Evolutionary conservation across 352 stramenopile species (phyloP).

Genomic region (Elongisporangium senticosum): DNA sequence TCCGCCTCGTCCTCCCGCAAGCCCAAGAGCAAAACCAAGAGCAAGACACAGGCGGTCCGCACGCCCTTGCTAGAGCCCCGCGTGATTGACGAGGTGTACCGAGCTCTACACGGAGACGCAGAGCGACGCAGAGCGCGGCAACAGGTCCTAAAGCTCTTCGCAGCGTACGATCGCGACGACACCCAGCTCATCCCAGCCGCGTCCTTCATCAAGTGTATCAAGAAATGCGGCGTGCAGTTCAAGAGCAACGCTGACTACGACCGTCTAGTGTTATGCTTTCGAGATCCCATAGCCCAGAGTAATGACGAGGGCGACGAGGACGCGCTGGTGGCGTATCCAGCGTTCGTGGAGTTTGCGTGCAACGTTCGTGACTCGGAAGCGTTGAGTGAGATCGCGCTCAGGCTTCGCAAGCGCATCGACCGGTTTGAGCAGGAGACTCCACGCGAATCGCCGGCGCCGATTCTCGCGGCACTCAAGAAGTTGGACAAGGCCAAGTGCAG

Average conservation of each 20-base stretch:
- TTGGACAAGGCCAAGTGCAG: constrained; percentile 51
- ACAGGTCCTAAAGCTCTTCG: constrained; percentile 42
- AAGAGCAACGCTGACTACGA: constrained; percentile 30
- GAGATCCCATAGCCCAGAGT: background rate
- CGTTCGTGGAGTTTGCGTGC: constrained; percentile 64
- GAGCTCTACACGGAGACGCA: constrained; percentile 32
- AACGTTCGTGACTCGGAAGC: constrained; percentile 62
- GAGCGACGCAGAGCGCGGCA: constrained; percentile 30
- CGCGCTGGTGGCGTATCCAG: constrained; percentile 35
- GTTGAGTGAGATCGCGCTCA: constrained; percentile 41
- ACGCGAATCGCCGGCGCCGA: constrained; percentile 35
- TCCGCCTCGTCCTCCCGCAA: too few species aligned
- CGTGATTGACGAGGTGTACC: constrained; percentile 47
- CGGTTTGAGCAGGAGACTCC: constrained; percentile 52
- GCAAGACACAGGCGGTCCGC: constrained; percentile 16
- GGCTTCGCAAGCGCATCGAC: constrained; percentile 35
- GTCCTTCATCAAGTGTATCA: constrained; percentile 56
- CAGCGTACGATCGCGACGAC: constrained; percentile 39
- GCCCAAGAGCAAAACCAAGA: constrained; percentile 10
- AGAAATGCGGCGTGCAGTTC: constrained; percentile 44
- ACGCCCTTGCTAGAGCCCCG: constrained; percentile 37
- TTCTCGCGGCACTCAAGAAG: constrained; percentile 34
- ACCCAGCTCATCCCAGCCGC: constrained; percentile 23
- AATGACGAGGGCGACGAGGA: constrained; percentile 8
- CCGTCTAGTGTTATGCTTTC: constrained; percentile 36